Percentiles rank a stretch among this genome's conserved stretches.
phyloP scores from a whole-genome alignment of 2,329 filamentous ascomycete genomes.

The Trichoderma atroviride region DNA sequence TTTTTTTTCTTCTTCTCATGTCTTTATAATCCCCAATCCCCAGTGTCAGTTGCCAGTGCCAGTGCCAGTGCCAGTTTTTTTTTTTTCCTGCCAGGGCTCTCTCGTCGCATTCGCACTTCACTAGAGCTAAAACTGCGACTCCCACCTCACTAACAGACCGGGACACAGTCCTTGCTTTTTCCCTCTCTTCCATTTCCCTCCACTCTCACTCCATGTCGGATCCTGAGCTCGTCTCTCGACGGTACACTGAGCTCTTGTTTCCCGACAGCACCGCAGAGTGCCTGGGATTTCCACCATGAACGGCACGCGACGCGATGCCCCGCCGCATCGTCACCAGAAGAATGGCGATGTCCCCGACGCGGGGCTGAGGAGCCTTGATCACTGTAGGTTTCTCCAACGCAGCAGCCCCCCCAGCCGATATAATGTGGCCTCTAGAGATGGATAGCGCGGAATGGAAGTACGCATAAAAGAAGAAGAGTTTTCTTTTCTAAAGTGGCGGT shows the following conservation, averaged over 20 bases:
- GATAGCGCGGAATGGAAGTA: background rate
- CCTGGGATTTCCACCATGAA: slow-evolving; percentile 37
- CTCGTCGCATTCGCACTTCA: slow-evolving; percentile 23
- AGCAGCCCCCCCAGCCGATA: background rate
- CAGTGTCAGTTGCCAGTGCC: background rate
- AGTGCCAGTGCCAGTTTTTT: background rate
- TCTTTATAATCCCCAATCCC: background rate
- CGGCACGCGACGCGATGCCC: slow-evolving; percentile 40
- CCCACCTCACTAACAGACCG: slow-evolving; percentile 9
- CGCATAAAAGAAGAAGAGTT: background rate
- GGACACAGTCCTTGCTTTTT: slow-evolving; percentile 14
- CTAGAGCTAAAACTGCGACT: slow-evolving; percentile 16
- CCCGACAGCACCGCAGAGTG: slow-evolving; percentile 23
- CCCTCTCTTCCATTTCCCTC: background rate
- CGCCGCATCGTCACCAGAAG: slow-evolving; percentile 33
- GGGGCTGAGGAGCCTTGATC: slow-evolving; percentile 77
- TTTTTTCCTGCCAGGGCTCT: slow-evolving; percentile 21
- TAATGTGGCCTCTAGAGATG: background rate
- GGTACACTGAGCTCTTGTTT: slow-evolving; percentile 24
- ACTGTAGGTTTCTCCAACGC: slow-evolving; percentile 59
- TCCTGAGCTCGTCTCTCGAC: slow-evolving; percentile 24
- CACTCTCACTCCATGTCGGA: slow-evolving; percentile 29
- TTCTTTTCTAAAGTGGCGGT: background rate
- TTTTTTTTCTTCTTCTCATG: too few relatives aligned
- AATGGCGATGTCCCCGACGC: slow-evolving; percentile 57